These are phyloP conservation scores for Rhizopogon vesiculosus DNA, from an alignment of 768 basidiomycete genomes.

Conservation along the genomic window DNA sequence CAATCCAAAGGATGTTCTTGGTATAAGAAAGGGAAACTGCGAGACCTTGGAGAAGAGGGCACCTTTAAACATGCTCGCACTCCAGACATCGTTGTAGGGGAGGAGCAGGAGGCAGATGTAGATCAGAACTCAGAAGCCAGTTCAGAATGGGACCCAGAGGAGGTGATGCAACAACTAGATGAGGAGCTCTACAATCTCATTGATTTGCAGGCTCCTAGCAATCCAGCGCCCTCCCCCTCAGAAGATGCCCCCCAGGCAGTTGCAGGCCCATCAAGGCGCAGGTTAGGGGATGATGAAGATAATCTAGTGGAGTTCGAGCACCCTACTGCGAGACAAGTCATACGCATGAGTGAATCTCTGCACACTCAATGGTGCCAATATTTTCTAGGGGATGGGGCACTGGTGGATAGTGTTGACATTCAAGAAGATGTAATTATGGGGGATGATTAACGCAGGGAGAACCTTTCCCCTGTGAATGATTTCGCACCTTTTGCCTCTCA, in stretches of 20 bases:
- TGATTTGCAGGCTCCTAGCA: neutral
- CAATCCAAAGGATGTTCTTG: neutral
- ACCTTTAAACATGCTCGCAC: too few relatives aligned
- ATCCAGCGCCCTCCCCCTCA: neutral
- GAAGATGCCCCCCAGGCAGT: too few relatives aligned
- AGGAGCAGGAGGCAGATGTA: too few relatives aligned
- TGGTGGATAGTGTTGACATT: neutral
- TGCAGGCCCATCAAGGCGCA: too few relatives aligned
- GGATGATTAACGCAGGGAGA: neutral
- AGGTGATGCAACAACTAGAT: neutral
- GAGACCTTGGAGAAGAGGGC: neutral
- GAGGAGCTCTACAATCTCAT: neutral
- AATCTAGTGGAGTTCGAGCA: too few relatives aligned
- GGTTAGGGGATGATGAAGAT: too few relatives aligned
- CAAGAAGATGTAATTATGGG: neutral
- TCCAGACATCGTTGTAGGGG: too few relatives aligned
- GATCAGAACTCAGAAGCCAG: neutral
- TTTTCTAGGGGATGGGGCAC: neutral
- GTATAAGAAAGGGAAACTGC: constrained; percentile 3
- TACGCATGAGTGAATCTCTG: too few relatives aligned
- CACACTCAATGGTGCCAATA: too few relatives aligned
- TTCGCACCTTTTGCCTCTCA: constrained; percentile 4
- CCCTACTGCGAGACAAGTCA: too few relatives aligned
- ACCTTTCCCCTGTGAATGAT: neutral
- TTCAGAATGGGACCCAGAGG: neutral